phyloP scores from a whole-genome alignment of 352 stramenopile species.

The Pythium chondricola region DNA sequence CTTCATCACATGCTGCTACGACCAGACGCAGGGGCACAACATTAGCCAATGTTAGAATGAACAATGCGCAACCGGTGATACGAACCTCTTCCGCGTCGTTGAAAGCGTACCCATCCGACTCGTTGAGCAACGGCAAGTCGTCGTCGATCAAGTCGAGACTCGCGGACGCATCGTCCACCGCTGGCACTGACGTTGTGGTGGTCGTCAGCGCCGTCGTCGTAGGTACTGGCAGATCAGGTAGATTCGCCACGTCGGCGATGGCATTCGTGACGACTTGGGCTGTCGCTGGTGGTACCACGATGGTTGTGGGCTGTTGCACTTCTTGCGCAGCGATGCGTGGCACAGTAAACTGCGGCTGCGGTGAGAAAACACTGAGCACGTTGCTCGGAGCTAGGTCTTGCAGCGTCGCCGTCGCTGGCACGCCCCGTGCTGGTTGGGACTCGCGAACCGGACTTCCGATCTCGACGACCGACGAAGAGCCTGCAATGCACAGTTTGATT shows the following conservation, averaged over 20 bases:
- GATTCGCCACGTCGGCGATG: background rate
- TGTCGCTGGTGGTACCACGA: background rate
- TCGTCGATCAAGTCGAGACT: slow-evolving; percentile 65
- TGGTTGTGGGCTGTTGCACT: no score
- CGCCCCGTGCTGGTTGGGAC: slow-evolving; percentile 26
- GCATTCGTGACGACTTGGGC: slow-evolving; percentile 23
- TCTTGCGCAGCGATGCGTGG: slow-evolving; percentile 5
- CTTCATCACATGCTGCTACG: slow-evolving; percentile 81
- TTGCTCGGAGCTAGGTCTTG: slow-evolving; percentile 35
- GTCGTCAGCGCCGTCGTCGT: slow-evolving; percentile 10
- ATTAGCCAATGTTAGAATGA: slow-evolving; percentile 3
- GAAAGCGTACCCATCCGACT: slow-evolving; percentile 68
- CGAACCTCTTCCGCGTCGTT: slow-evolving; percentile 73
- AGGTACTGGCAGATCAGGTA: background rate
- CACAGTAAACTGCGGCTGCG: slow-evolving; percentile 4
- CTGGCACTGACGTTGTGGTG: background rate
- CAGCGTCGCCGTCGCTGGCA: slow-evolving; percentile 10
- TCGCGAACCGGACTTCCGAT: slow-evolving; percentile 31
- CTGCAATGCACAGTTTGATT: slow-evolving; percentile 11
- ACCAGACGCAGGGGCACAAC: slow-evolving; percentile 6
- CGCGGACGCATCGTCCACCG: slow-evolving; percentile 2
- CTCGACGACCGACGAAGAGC: slow-evolving; percentile 42
- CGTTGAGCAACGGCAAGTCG: slow-evolving; percentile 59
- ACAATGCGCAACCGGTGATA: background rate
- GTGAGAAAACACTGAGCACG: slow-evolving; percentile 76